Conservation (phyloP, 495 filamentous ascomycete genomes). For the Trichoderma reesei region DNA sequence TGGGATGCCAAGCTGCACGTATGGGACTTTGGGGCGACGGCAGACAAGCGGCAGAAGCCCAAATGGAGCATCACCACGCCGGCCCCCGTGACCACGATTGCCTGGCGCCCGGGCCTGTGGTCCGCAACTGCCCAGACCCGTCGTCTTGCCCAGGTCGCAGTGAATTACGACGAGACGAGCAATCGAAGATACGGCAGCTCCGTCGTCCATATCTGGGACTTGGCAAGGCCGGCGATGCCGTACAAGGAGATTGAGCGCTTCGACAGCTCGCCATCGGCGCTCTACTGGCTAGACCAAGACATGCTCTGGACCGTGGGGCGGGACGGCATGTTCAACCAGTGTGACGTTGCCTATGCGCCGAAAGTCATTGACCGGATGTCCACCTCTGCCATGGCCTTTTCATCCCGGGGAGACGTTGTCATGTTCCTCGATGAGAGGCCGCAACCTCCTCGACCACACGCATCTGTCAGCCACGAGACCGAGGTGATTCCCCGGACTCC, state of each 20-base stretch:
- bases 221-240: conserved; percentile 76
- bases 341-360: conserved; percentile 72
- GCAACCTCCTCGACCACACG: conserved; percentile 27
- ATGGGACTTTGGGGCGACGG: conserved; percentile 79
- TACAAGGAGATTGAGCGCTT: conserved; percentile 76
- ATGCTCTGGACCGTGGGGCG: conserved; percentile 85
- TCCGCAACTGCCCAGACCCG: conserved; percentile 54
- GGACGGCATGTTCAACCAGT: conserved; percentile 76
- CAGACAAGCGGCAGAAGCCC: conserved; percentile 72
- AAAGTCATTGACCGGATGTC: conserved; percentile 67
- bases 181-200: conserved; percentile 48
- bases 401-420: conserved; percentile 47
- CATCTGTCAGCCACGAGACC: conserved; percentile 21
- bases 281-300: conserved; percentile 87
- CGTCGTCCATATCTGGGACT: conserved; percentile 85
- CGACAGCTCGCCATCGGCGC: conserved; percentile 56
- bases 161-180: conserved; percentile 41
- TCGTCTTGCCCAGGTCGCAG: conserved; percentile 46
- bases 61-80: conserved; percentile 48
- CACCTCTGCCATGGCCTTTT: conserved; percentile 53
- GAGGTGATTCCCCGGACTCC: conserved; percentile 24
- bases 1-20: conserved; percentile 76
- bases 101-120: conserved; percentile 80
- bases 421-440: conserved; percentile 45
- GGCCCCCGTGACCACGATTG: conserved; percentile 59